These are phyloP conservation scores for Arthrinium phaeospermum DNA, from an alignment of 2,329 filamentous ascomycete genomes.

Conservation along the genomic window DNA sequence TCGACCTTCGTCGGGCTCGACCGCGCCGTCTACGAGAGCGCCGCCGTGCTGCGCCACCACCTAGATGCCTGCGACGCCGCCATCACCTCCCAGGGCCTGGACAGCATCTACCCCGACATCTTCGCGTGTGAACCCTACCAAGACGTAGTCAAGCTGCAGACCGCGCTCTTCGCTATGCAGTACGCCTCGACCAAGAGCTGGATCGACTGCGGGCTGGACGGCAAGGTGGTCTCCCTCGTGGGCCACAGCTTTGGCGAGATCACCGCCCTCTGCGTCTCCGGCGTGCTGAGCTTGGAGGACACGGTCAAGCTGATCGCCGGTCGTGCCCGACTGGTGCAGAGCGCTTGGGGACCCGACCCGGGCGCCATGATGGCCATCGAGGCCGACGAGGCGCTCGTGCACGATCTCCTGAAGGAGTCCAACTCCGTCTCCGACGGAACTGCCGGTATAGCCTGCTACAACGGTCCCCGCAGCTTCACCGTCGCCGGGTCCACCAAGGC, in stretches of 20 bases:
- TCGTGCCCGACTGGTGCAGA: slow-evolving; percentile 40
- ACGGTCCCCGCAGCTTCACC: slow-evolving; percentile 22
- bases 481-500: neutral
- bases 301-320: slow-evolving; percentile 36
- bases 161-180: slow-evolving; percentile 40
- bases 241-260: slow-evolving; percentile 49
- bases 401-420: too few relatives aligned
- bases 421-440: neutral
- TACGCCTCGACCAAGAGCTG: slow-evolving; percentile 44
- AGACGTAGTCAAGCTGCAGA: neutral
- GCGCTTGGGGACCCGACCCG: slow-evolving; percentile 40
- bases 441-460: slow-evolving; percentile 26
- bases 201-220: slow-evolving; percentile 37
- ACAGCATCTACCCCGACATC: slow-evolving; percentile 34
- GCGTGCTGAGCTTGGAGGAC: slow-evolving; percentile 38
- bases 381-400: slow-evolving; percentile 6
- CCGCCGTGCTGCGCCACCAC: slow-evolving; percentile 31
- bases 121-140: neutral
- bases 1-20: slow-evolving; percentile 38
- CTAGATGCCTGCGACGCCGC: slow-evolving; percentile 27
- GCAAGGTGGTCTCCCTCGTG: slow-evolving; percentile 37
- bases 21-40: slow-evolving; percentile 36
- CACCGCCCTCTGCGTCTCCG: slow-evolving; percentile 42
- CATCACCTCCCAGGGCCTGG: slow-evolving; percentile 20
- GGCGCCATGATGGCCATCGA: slow-evolving; percentile 43